Conservation (phyloP, 441 rosid species). For the Mallotus repandus region DNA sequence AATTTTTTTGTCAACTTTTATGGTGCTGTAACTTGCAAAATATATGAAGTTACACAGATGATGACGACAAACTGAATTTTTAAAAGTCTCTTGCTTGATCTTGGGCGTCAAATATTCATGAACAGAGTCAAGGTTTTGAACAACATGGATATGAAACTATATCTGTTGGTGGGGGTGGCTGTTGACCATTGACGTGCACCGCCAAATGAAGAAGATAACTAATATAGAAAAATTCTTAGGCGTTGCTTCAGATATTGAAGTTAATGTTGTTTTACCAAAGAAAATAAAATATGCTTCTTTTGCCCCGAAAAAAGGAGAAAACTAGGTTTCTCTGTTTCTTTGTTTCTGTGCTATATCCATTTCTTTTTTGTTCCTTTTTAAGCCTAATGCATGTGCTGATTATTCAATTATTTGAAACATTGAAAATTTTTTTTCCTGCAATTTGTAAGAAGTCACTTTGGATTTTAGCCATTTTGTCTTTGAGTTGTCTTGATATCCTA, state of each 20-base stretch:
- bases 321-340: not conserved
- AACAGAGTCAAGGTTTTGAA: not conserved
- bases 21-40: not conserved
- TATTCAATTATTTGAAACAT: not conserved
- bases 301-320: not conserved
- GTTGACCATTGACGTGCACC: not conserved
- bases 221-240: not conserved
- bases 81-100: not conserved
- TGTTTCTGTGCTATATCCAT: not conserved
- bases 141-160: not conserved
- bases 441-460: not conserved
- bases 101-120: conserved; percentile 2
- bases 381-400: not conserved
- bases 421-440: not conserved
- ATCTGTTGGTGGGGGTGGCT: not conserved
- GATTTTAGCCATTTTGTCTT: not conserved
- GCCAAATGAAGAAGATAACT: not conserved
- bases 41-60: not conserved
- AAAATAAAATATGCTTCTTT: not conserved
- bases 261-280: not conserved
- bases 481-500: not conserved
- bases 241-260: conserved; percentile 1
- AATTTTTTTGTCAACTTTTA: not conserved
- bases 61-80: not conserved
- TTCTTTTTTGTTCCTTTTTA: not conserved